Evolutionary conservation across 2,329 filamentous ascomycete genomes (phyloP), one percentile per base, ranked within the genome.

Genomic region (Akanthomyces dipterigenus): DNA sequence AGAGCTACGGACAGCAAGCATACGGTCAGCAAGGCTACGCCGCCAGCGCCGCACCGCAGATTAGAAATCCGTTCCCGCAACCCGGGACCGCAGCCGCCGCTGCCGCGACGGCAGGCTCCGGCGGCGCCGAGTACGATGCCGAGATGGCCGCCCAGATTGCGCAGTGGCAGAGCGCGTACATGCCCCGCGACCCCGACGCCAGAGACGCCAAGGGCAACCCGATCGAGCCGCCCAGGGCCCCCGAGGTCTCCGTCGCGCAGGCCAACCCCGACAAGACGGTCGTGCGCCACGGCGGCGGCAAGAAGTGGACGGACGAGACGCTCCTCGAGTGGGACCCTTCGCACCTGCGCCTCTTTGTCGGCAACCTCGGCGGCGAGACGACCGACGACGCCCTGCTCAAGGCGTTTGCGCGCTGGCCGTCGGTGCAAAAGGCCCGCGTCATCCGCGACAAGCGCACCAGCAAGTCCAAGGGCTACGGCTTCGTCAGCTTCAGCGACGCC

Each of bases 371-470:
- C 45, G 95, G 95, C 67, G 95, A 99, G 78, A 95, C 96, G 34
- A 99, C 95, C 1, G 95, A 99, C 74, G 95, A 99, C 61, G 95
- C 91, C 1, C 82, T 99, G 12, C 82, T 95, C 69, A 99, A 99
- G 76, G 95, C 95, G 2, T 99, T 99, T 69, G 82, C 90, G 22
- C 87, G 88, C 63, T 99, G 96, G 81, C 81, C 85, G 20, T 96
- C 91, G 1, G 86, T 98, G 26, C 89, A 93, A 67, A 98, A 97
- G 75, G 92, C 93, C 20, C 88, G 93, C 55, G 95, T 99, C 36
- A 88, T 98, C 63, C 87, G 95, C 56, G 95, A 99, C 77, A 98
- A 97, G 80, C 87, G 92, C 63, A 96, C 93, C 1, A 95, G 90
- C 61, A 99, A 99, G 78, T 96, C 90, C 70, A 96, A 95, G 73